Percentiles rank a stretch among this genome's conserved stretches.
Conservation (phyloP, 2,329 filamentous ascomycete species). For the Nemania sp. region DNA sequence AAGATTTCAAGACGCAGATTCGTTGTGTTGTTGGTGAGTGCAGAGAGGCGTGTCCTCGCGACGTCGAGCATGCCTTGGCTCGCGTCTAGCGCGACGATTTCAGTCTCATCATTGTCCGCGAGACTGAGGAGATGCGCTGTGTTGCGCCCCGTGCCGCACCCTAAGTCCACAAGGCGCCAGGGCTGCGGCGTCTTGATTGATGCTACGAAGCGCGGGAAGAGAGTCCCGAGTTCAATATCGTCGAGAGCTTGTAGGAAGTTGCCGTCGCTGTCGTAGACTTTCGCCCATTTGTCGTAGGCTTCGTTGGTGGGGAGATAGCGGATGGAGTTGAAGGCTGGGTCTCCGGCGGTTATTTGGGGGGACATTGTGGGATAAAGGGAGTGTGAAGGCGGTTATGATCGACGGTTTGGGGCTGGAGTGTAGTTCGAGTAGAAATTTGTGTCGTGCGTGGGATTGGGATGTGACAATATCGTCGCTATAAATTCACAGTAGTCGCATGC, state of each 20-base stretch:
- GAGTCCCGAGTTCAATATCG: slow-evolving; percentile 53
- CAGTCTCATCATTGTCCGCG: slow-evolving; percentile 38
- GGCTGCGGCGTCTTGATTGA: slow-evolving; percentile 35
- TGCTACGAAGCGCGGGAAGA: slow-evolving; percentile 54
- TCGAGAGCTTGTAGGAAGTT: slow-evolving; percentile 70
- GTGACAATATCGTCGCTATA: slow-evolving; percentile 4
- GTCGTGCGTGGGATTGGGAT: too few relatives aligned
- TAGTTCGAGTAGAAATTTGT: too few relatives aligned
- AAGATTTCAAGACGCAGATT: slow-evolving; percentile 40
- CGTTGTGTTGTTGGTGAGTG: neutral
- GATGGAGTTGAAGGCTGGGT: slow-evolving; percentile 28
- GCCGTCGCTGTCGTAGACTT: slow-evolving; percentile 65
- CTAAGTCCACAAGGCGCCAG: slow-evolving; percentile 59
- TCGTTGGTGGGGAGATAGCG: slow-evolving; percentile 40
- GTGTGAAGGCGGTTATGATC: neutral
- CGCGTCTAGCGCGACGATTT: slow-evolving; percentile 59
- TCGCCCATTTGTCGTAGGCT: slow-evolving; percentile 41
- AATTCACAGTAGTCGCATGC: neutral
- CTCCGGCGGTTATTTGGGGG: slow-evolving; percentile 1
- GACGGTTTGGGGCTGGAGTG: neutral
- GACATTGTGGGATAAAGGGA: slow-evolving; percentile 15
- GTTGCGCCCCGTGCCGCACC: slow-evolving; percentile 68
- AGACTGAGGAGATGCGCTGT: slow-evolving; percentile 54
- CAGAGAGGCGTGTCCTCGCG: slow-evolving; percentile 46
- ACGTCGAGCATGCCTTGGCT: slow-evolving; percentile 60